Evolutionary conservation across 2,329 filamentous ascomycete species (phyloP), one percentile per base, ranked within the genome.

Genomic region (Aureobasidium sp.): DNA sequence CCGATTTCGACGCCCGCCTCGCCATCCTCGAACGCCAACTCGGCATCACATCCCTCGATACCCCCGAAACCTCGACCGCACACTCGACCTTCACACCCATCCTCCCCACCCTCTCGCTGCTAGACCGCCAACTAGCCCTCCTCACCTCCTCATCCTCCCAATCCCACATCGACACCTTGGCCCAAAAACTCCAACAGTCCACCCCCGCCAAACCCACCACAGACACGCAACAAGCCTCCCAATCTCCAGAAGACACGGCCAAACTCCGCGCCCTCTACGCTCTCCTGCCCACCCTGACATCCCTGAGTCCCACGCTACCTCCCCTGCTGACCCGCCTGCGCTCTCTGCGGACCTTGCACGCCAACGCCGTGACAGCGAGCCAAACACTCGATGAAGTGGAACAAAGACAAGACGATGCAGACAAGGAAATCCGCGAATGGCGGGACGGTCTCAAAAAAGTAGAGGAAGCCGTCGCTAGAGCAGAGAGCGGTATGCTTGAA

Each of bases 251-350:
- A 67, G 88, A 95, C 67, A 81, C 85, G 42, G 81, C 89, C 57
- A 96, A 96, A 72, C 88, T 99, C 71, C 94, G 95, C 65, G 89
- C 92, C 1, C 82, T 99, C 5, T 96, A 96, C 73, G 88, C 89
- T 1, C 89, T 90, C 3, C 78, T 99, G 17, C 87, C 91, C 1
- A 94, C 90, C 0, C 94, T 99, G 61, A 91, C 96, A 73, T 88
- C 82, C 60, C 79, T 99, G 8, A 82, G 90, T 6, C 94, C 94
- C 0, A 80, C 96, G 19, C 80, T 99, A 4, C 93, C 94, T 1
- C 84, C 90, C 5, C 79, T 97, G 10, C 79, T 99, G 11, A 91
- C 96, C 68, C 84, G 94, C 27, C 77, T 99, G 54, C 83, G 92
- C 61, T 95, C 90, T 9, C 78, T 99, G 60, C 83, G 89, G 61